Evolutionary conservation across 2,329 filamentous ascomycete species (phyloP).

Genomic region (Furcasterigmium furcatum): DNA sequence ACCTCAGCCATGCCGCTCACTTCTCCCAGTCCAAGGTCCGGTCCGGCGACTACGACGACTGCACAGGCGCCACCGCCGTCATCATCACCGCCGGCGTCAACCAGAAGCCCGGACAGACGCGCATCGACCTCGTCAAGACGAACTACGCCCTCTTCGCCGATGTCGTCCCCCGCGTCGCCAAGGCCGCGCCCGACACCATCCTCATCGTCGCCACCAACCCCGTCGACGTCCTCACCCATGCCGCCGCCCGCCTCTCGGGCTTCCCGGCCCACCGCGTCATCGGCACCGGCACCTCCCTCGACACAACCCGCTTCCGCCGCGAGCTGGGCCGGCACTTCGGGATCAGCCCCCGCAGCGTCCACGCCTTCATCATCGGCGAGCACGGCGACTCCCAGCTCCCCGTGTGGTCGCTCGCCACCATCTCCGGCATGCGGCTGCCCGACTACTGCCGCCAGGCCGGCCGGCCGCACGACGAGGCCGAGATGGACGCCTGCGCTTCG

Average conservation of each 20-base stretch:
- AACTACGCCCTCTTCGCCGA: constrained; percentile 22
- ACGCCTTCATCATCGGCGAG: constrained; percentile 26
- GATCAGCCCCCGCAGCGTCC: constrained; percentile 23
- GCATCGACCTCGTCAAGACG: constrained; percentile 24
- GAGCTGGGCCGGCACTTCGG: constrained; percentile 19
- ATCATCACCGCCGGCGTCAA: constrained; percentile 28
- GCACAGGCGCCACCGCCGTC: constrained; percentile 21
- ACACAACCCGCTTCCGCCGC: constrained; percentile 24
- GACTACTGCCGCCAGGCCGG: constrained; percentile 20
- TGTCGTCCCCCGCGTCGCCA: constrained; percentile 21
- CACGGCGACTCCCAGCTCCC: constrained; percentile 27
- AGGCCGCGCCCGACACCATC: constrained; percentile 22
- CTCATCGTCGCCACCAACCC: constrained; percentile 27
- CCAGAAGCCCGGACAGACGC: constrained; percentile 26
- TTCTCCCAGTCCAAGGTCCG: constrained; percentile 22
- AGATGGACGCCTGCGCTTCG: constrained; percentile 17
- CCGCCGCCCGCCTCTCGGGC: constrained; percentile 20
- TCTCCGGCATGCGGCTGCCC: constrained; percentile 21
- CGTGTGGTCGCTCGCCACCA: constrained; percentile 25
- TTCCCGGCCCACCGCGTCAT: constrained; percentile 24
- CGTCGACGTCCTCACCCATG: constrained; percentile 25
- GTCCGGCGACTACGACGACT: constrained; percentile 21
- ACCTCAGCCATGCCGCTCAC: constrained; percentile 24
- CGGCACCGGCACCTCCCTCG: constrained; percentile 25
- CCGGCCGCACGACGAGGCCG: constrained; percentile 16